phyloP scores from a whole-genome alignment of 768 basidiomycete genomes.

The Phanerochaete sordida region DNA sequence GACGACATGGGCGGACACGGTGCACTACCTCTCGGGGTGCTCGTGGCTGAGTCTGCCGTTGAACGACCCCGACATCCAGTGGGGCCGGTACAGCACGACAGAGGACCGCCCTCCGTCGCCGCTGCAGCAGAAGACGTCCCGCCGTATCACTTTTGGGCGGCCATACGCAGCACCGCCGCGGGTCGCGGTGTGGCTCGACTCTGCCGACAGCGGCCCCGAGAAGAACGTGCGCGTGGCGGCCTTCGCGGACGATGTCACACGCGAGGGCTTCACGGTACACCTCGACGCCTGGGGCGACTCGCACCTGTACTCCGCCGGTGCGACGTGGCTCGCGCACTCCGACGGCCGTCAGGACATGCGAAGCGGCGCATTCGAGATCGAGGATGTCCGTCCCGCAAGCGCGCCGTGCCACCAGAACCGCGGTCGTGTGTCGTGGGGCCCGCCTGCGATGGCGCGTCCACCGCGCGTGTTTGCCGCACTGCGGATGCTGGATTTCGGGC shows the following conservation, averaged over 20 bases:
- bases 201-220: neutral
- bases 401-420: neutral
- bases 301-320: neutral
- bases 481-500: neutral
- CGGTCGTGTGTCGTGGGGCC: neutral
- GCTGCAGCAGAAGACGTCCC: neutral
- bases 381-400: neutral
- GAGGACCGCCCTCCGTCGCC: neutral
- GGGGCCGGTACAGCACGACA: neutral
- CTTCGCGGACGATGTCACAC: neutral
- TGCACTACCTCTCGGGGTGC: neutral
- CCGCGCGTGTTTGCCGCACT: slow-evolving; percentile 1
- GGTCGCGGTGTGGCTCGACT: neutral
- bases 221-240: neutral
- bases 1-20: neutral
- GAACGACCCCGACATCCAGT: slow-evolving; percentile 4
- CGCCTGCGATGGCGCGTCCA: neutral
- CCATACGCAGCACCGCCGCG: neutral
- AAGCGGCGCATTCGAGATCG: neutral
- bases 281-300: slow-evolving; percentile 4
- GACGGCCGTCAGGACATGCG: neutral
- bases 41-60: neutral
- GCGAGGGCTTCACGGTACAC: slow-evolving; percentile 1
- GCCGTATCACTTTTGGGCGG: neutral
- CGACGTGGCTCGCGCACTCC: neutral